phyloP scores from a whole-genome alignment of 345 rosid genomes.

The Jatropha curcas region DNA sequence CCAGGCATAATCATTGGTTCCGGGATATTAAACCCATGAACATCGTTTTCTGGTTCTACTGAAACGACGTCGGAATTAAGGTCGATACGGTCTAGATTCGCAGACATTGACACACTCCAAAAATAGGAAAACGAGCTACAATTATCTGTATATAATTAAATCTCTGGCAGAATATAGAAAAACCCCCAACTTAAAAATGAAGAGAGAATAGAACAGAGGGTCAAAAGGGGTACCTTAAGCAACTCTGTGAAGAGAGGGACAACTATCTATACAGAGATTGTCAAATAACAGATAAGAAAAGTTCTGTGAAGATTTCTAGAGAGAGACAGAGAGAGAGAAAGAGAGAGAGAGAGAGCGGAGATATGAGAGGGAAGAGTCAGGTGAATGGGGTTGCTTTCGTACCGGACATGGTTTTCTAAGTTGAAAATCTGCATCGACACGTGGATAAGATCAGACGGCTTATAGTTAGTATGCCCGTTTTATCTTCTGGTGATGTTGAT shows the following conservation, averaged over 20 bases:
- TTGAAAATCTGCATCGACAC: background rate
- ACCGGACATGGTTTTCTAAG: background rate
- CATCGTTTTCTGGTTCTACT: slow-evolving; percentile 28
- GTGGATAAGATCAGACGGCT: slow-evolving; percentile 11
- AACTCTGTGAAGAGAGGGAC: no score
- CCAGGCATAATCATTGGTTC: background rate
- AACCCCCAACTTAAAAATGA: background rate
- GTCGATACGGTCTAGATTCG: slow-evolving; percentile 34
- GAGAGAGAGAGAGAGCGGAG: background rate
- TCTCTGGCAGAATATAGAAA: background rate
- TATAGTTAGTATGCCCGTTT: background rate
- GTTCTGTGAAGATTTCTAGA: no score
- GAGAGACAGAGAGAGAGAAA: background rate
- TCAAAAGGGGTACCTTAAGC: background rate
- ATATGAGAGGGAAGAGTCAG: background rate
- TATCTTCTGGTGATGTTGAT: background rate
- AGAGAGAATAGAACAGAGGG: background rate
- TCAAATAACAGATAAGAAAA: background rate
- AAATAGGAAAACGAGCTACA: background rate
- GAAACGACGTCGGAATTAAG: slow-evolving; percentile 39
- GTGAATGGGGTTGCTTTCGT: background rate
- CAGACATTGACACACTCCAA: slow-evolving; percentile 39
- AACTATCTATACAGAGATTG: no score
- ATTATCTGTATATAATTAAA: background rate
- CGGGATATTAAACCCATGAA: background rate